Base-by-base conservation (phyloP, 164 flowering plant species). In the Magnolia kwangsiensis region DNA sequence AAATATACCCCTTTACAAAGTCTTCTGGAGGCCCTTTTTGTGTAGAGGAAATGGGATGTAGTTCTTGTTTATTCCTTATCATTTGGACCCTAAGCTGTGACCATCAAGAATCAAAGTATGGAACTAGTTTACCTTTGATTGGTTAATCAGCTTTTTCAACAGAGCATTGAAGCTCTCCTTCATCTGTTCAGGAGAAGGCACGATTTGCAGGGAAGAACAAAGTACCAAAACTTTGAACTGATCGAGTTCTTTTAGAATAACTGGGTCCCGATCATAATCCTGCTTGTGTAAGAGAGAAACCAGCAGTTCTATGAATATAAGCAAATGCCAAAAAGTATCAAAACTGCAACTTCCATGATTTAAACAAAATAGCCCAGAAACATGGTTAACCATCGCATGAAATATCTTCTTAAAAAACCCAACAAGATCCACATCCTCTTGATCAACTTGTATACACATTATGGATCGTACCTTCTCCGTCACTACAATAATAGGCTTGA, bases 191-290 rank as follows among this genome's bases (percentile, higher is more conserved):
- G 55, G 59, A 49, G 63, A 72, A 75, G 85, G 77, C 69, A 90
- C 63, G 70, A 94, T 74, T 77, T 89, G 83, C 83, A 94, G 75
- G 8, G 80, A 76, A 50, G 90, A 88, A 77, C 89, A 85, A 63
- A 94, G 94, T n/a, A 85, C 89, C 74, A 91, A 77, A 68, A 88
- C 91, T 72, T 88, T 71, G 49, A 69, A 89, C 3, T 88, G 87
- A 78, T 81, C 74, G 77, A 94, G 77, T 61, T 76, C 77, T 27
- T 78, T 80, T 51, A 92, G 80, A 72, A 88, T 81, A 71, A 81
- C 80, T 3, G 88, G 89, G 74, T 89, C 91, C 63, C 98, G 87
- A 82, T 94, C 92, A 83, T 92, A 92, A 79, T 94, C 98, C 98
- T 92, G 87, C 20, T 14, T 50, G 45, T 20, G 75, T 18, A 66